Conservation (phyloP, 176 grass and related monocot species). For the Oryza officinalis region DNA sequence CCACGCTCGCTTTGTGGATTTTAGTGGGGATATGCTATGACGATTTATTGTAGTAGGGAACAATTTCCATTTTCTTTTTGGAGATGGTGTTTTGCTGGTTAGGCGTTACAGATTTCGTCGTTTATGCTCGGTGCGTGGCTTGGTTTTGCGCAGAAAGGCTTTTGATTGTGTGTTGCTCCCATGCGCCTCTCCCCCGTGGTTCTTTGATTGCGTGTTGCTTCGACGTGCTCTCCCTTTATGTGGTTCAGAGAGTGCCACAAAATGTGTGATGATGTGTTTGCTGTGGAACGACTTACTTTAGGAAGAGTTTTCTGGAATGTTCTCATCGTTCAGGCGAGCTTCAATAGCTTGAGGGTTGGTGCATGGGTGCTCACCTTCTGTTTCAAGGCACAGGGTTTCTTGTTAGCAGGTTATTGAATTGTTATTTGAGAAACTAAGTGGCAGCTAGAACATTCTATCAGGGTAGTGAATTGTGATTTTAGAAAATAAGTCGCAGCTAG, state of each 20-base stretch:
- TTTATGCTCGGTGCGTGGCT: neutral
- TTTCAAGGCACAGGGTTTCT: neutral
- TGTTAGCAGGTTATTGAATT: neutral
- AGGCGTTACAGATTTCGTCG: neutral
- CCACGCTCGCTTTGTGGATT: neutral
- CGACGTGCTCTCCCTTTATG: neutral
- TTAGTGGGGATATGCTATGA: neutral
- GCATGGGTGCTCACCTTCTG: neutral
- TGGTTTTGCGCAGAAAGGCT: neutral
- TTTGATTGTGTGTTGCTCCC: neutral
- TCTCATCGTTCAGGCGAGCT: constrained; percentile 9
- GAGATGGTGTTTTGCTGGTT: neutral
- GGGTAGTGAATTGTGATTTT: neutral
- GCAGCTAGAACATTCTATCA: neutral
- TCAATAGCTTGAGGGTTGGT: too few species aligned
- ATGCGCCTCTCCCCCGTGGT: too few species aligned
- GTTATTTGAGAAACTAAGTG: too few species aligned
- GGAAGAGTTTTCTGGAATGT: neutral
- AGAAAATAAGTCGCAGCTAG: neutral
- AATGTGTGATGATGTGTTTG: neutral
- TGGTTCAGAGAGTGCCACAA: neutral
- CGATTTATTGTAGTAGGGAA: neutral
- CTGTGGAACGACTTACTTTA: neutral
- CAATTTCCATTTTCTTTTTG: neutral
- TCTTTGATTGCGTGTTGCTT: neutral